Percentiles rank a stretch among this genome's conserved stretches.
Evolutionary conservation across 371 early-diverging fungal species (phyloP).

Genomic region (Rhizomucor miehei): DNA sequence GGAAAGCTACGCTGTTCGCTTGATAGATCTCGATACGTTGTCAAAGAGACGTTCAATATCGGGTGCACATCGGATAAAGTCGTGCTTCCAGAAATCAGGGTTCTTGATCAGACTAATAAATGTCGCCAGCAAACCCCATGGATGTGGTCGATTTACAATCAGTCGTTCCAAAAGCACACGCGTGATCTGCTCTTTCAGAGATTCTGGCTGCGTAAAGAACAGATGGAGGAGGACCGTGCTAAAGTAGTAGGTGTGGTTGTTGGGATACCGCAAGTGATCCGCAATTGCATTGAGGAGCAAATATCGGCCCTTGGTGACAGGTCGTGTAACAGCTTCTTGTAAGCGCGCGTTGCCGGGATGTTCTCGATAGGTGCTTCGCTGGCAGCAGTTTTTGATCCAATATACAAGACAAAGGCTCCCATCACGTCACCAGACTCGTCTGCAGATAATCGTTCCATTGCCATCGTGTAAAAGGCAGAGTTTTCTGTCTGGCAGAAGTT

Average conservation of each 20-base stretch:
- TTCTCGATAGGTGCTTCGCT: conserved; percentile 19
- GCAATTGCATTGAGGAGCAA: conserved; percentile 83
- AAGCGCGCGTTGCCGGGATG: conserved; percentile 24
- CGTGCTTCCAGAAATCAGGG: conserved; percentile 86
- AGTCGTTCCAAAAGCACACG: conserved; percentile 90
- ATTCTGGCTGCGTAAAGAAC: conserved; percentile 59
- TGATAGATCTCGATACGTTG: conserved; percentile 58
- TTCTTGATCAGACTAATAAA: conserved; percentile 95
- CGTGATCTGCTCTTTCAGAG: conserved; percentile 92
- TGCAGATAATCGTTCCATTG: conserved; percentile 2
- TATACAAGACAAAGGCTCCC: conserved; percentile 26
- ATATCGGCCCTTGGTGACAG: conserved; percentile 60
- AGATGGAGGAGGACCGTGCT: conserved; percentile 75
- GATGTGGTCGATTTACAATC: conserved; percentile 96
- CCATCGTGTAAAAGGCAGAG: conserved; percentile 7
- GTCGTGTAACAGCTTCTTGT: conserved; percentile 25
- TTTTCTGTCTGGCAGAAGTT: conserved; percentile 3
- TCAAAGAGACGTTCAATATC: conserved; percentile 76
- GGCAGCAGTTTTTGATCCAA: conserved; percentile 24
- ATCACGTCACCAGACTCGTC: conserved; percentile 8
- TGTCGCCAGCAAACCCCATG: conserved; percentile 95
- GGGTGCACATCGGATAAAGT: conserved; percentile 67
- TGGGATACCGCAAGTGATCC: conserved; percentile 96
- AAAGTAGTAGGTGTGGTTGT: conserved; percentile 92
- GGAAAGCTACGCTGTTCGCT: too few species aligned